phyloP scores from a whole-genome alignment of 176 grass and related monocot species.

The Bromus sterilis region DNA sequence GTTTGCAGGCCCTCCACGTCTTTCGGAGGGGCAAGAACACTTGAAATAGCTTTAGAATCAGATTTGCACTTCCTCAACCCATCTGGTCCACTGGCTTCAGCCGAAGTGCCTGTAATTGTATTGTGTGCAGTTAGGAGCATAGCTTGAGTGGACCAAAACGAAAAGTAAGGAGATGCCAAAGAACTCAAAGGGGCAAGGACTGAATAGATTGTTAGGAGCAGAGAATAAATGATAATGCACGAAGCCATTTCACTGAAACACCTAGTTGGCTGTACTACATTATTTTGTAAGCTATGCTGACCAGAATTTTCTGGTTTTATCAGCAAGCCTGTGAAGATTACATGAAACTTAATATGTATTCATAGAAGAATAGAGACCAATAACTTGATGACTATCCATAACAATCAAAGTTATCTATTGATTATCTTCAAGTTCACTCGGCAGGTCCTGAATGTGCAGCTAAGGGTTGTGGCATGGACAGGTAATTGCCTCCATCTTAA shows the following conservation, averaged over 20 bases:
- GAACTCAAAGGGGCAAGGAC: not conserved
- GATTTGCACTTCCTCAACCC: constrained; percentile 54
- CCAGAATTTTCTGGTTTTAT: not conserved
- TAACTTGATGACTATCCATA: not conserved
- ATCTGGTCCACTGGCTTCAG: constrained; percentile 22
- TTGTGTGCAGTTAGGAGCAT: not conserved
- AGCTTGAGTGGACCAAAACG: not conserved
- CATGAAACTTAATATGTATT: not conserved
- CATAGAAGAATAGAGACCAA: not conserved
- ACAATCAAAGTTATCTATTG: not conserved
- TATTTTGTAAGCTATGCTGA: not conserved
- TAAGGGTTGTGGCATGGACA: not conserved
- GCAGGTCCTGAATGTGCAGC: not conserved
- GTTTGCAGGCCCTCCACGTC: constrained; percentile 72
- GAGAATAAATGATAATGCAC: not conserved
- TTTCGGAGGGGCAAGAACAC: constrained; percentile 71
- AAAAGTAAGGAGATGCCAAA: not conserved
- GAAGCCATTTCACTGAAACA: not conserved
- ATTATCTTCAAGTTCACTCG: not conserved
- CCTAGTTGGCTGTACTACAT: not conserved
- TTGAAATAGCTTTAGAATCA: constrained; percentile 42
- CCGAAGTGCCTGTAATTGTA: constrained; percentile 23
- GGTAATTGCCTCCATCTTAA: not conserved
- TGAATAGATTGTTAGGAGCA: not conserved
- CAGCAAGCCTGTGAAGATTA: not conserved